Percentiles rank a stretch among this genome's conserved stretches.
These are phyloP conservation scores for Rhodamnia rubescens DNA, from an alignment of 345 rosid species.

Conservation along the genomic window DNA sequence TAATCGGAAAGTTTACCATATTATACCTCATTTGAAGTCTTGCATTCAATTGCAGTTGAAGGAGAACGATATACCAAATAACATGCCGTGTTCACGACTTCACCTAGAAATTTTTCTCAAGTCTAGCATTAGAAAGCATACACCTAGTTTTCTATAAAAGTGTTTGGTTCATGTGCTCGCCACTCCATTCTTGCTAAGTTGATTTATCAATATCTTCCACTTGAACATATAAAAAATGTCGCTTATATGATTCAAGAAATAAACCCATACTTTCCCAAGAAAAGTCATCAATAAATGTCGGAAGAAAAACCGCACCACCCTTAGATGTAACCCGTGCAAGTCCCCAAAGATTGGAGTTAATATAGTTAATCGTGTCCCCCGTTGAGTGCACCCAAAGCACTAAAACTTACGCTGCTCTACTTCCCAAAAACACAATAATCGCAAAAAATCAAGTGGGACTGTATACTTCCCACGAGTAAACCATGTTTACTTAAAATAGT, in stretches of 20 bases:
- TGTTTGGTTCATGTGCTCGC: background rate
- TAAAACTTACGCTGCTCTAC: background rate
- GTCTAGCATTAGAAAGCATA: background rate
- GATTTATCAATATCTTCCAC: no score
- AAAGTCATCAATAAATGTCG: background rate
- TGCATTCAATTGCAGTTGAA: background rate
- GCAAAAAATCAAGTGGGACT: background rate
- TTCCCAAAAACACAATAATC: background rate
- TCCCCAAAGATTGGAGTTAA: background rate
- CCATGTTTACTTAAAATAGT: background rate
- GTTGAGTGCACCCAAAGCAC: background rate
- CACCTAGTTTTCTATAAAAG: background rate
- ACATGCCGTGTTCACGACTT: background rate
- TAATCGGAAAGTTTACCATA: background rate
- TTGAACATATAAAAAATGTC: no score
- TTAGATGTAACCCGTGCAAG: rapidly evolving
- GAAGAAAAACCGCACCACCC: background rate
- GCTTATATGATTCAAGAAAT: no score
- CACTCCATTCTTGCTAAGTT: background rate
- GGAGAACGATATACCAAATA: background rate
- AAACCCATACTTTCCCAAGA: background rate
- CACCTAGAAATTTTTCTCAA: background rate
- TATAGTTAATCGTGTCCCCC: background rate
- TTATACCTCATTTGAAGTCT: background rate
- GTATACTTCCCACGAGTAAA: background rate